Evolutionary conservation across 176 grass and related monocot genomes (phyloP).

Genomic region (Thalia dealbata): DNA sequence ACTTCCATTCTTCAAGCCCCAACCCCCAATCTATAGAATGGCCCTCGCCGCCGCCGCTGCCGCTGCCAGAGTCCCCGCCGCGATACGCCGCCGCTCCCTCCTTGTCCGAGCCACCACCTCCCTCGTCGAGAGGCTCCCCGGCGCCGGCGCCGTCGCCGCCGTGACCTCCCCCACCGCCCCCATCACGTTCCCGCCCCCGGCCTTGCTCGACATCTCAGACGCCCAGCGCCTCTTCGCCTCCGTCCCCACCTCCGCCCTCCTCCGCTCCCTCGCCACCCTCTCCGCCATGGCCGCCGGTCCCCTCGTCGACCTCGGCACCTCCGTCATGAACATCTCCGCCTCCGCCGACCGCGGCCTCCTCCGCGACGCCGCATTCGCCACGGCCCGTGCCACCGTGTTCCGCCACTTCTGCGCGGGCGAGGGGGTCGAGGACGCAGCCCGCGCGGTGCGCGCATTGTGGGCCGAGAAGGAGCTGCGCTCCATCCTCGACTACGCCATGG

Average conservation of each 20-base stretch:
- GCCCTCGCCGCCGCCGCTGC: not conserved
- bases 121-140: not conserved
- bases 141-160: not conserved
- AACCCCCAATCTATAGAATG: too few species aligned
- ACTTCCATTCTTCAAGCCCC: too few species aligned
- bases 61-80: not conserved
- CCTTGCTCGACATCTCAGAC: conserved; percentile 41
- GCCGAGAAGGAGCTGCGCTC: conserved; percentile 36
- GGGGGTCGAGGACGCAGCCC: conserved; percentile 45
- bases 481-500: conserved; percentile 81
- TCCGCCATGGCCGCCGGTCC: conserved; percentile 50
- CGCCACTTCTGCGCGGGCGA: conserved; percentile 74
- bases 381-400: conserved; percentile 40
- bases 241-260: conserved; percentile 36
- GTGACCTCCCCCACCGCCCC: not conserved
- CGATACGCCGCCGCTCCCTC: not conserved
- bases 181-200: not conserved
- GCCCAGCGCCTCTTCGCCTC: conserved; percentile 53
- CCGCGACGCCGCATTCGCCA: conserved; percentile 16
- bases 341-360: conserved; percentile 28
- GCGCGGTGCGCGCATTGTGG: conserved; percentile 41
- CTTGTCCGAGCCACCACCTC: not conserved
- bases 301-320: conserved; percentile 42
- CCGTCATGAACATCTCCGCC: conserved; percentile 31
- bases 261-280: conserved; percentile 48